A percentile compares a stretch with the other conserved stretches of the same genome.
Conservation (phyloP, 441 rosid genomes). For the Adansonia gregorii region DNA sequence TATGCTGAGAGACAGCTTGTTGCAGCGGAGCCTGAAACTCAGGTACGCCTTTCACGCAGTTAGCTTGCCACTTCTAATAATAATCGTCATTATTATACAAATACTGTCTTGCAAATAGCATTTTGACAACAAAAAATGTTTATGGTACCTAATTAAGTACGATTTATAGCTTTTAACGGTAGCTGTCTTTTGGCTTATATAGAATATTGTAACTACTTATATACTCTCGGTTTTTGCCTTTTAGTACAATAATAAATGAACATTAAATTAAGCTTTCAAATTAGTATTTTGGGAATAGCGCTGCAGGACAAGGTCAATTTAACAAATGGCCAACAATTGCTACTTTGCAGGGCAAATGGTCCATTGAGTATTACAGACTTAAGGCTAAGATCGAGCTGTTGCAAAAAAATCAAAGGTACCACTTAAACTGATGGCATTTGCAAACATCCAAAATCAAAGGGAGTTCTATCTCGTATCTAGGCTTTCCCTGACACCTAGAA, state of each 20-base stretch:
- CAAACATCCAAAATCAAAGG: not conserved
- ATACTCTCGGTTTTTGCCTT: slow-evolving; percentile 6
- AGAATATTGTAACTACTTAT: not conserved
- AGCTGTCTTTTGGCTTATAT: not conserved
- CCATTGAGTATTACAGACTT: slow-evolving; percentile 74
- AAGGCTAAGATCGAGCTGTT: slow-evolving; percentile 82
- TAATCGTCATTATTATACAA: not conserved
- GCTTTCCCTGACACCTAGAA: not conserved
- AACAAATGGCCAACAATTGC: not conserved
- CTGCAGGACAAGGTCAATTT: not conserved
- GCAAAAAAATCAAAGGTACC: slow-evolving; percentile 75
- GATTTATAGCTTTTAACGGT: not conserved
- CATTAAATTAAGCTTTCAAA: not conserved
- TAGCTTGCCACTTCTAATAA: not conserved
- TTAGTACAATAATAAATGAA: not conserved
- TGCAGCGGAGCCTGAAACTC: slow-evolving; percentile 50
- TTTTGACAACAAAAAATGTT: slow-evolving; percentile 14
- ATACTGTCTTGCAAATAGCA: not conserved
- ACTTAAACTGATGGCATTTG: not conserved
- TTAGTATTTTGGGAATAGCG: not conserved
- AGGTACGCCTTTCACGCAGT: slow-evolving; percentile 36
- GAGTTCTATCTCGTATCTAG: not conserved
- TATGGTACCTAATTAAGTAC: not conserved
- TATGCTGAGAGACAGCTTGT: slow-evolving; percentile 71
- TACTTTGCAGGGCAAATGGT: slow-evolving; percentile 64